Base-by-base conservation (phyloP, 805 yeast genomes). In the Ogataea parapolymorpha region DNA sequence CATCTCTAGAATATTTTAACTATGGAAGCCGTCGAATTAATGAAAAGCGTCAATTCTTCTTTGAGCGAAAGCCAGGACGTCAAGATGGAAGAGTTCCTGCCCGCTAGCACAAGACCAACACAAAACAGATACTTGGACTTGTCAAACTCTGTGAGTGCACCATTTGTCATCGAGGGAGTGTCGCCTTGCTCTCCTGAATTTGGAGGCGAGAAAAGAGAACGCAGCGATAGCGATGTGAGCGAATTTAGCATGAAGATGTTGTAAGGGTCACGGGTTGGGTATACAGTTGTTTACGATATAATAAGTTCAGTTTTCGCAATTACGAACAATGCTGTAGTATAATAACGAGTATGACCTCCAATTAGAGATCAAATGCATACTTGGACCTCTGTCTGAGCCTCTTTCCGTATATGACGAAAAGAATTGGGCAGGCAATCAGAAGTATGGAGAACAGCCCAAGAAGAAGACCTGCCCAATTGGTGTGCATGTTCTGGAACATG, bases 381-480 rank as follows among this genome's bases (percentile, higher is more conserved):
- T 77, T 77, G 33, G 87, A 79, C 50, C 59, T 73, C 32, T 63
- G 56, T 67, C 90, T 75, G 34, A 83, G 66, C 29, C 44, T 36
- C 49, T 69, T 68, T 50, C 90, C 90, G 57, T 63, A 85, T 40
- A 61, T 71, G 61, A 70, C 68, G 56, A 85, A 83, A 35, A 80
- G 56, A 42, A 85, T 55, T 9, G 95, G 95, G 39, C 85, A 85
- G 0, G 88, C 84, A 20, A 75, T 62, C 65, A 86, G 56, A 2
- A 65, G 68, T 2, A 68, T 63, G 0, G 82, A 79, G 39, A 85
- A 67, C 39, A 80, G 68, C 12, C 89, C 89, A 29, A 86, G 56
- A 18, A 85, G 58, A 22, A 85, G 66, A 43, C 90, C 89, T 1
- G 93, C 91, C 90, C 91, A 85, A 51, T 84, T 79, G 24, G 72